phyloP scores from a whole-genome alignment of 306 rosid species.

The Trifolium fragiferum region DNA sequence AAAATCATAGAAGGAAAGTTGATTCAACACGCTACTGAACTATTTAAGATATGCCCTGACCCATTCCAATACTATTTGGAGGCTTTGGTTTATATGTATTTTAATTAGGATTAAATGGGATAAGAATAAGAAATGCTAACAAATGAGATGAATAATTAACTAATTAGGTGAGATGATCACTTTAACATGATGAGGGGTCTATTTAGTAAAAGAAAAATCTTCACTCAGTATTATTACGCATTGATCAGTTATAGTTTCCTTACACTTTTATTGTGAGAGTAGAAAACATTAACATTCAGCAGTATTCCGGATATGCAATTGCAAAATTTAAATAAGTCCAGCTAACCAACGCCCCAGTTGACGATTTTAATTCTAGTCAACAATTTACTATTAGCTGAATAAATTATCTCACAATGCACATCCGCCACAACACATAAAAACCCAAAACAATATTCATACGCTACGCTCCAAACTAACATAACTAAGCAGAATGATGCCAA shows the following conservation, averaged over 20 bases:
- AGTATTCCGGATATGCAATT: not conserved
- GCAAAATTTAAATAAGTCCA: not conserved
- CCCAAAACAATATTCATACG: slow-evolving; percentile 3
- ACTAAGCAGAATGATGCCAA: not conserved
- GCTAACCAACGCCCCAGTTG: not conserved
- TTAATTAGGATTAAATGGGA: not conserved
- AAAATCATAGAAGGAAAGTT: not conserved
- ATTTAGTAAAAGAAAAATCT: too few species aligned
- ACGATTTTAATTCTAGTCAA: slow-evolving; percentile 2
- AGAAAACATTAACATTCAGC: too few species aligned
- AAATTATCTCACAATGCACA: slow-evolving; percentile 18
- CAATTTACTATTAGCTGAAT: not conserved
- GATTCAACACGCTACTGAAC: slow-evolving; percentile 15
- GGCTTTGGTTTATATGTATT: not conserved
- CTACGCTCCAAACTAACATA: not conserved
- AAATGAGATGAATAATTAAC: too few species aligned
- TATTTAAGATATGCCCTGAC: not conserved
- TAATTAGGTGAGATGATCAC: too few species aligned
- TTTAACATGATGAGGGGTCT: too few species aligned
- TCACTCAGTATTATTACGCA: not conserved
- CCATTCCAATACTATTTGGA: not conserved
- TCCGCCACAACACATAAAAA: not conserved
- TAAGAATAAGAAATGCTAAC: too few species aligned
- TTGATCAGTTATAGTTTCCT: not conserved
- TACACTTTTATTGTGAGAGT: too few species aligned